Evolutionary conservation across 2,329 filamentous ascomycete genomes (phyloP).

Genomic region (Albophoma yamanashiensis): DNA sequence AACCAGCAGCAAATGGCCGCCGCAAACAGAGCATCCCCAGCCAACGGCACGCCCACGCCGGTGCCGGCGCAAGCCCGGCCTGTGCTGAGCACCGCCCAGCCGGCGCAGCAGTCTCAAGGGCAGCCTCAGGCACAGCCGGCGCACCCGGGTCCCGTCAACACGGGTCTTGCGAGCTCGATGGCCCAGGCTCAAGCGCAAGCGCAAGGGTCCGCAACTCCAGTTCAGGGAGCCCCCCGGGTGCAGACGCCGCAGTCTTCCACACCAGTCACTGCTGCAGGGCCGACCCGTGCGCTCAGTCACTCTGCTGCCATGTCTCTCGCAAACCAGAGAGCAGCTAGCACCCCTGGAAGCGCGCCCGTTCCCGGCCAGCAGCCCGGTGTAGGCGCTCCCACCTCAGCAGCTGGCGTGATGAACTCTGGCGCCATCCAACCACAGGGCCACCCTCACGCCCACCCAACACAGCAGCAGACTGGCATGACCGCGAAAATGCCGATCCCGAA

Average conservation of each 20-base stretch:
- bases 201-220: conserved; percentile 31
- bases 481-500: conserved; percentile 76
- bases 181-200: conserved; percentile 18
- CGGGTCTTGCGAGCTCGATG: conserved; percentile 26
- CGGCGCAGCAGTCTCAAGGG: conserved; percentile 12
- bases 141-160: conserved; percentile 36
- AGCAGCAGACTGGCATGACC: conserved; percentile 31
- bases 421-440: conserved; percentile 13
- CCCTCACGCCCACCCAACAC: conserved; percentile 13
- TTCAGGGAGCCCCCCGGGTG: conserved; percentile 34
- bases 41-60: conserved; percentile 14
- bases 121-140: conserved; percentile 16
- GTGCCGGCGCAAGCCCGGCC: conserved; percentile 17
- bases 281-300: conserved; percentile 34
- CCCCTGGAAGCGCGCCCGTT: conserved; percentile 20
- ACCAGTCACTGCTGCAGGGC: conserved; percentile 24
- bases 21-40: conserved; percentile 16
- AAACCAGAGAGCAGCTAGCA: conserved; percentile 28
- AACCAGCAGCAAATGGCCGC: conserved; percentile 25
- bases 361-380: conserved; percentile 18
- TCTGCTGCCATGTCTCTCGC: conserved; percentile 38
- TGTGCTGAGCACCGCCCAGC: conserved; percentile 12
- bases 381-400: conserved; percentile 16
- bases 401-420: conserved; percentile 18
- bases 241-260: conserved; percentile 38